phyloP scores from a whole-genome alignment of 495 filamentous ascomycete genomes.

The Tuber brumale region DNA sequence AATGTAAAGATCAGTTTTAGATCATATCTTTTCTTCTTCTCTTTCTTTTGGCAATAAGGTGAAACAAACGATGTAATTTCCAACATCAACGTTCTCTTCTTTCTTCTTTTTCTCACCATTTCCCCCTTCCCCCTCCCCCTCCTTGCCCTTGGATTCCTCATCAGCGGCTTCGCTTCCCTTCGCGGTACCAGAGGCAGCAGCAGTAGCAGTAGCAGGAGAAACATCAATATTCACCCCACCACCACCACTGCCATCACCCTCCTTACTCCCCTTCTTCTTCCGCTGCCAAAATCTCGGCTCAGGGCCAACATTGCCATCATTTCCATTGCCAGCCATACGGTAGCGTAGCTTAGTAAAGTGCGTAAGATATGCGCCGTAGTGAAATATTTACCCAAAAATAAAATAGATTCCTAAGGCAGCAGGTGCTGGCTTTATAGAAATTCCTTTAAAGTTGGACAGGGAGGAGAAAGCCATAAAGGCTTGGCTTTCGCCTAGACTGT shows the following conservation, averaged over 20 bases:
- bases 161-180: not conserved
- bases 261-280: not conserved
- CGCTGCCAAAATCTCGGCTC: not conserved
- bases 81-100: conserved; percentile 7
- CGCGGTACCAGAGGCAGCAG: not conserved
- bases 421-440: not conserved
- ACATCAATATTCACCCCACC: not conserved
- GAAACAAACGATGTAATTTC: conserved; percentile 24
- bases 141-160: not conserved
- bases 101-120: conserved; percentile 7
- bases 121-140: not conserved
- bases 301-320: not conserved
- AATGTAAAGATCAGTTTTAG: conserved; percentile 3
- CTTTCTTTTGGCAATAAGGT: not conserved
- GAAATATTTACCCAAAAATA: not conserved
- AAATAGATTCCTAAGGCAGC: not conserved
- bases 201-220: not conserved
- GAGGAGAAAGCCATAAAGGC: not conserved
- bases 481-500: not conserved
- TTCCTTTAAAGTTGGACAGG: not conserved
- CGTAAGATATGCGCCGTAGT: not conserved
- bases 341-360: not conserved
- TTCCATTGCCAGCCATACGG: not conserved
- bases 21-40: no score
- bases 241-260: not conserved